These are phyloP conservation scores for Eleusine coracana DNA, from an alignment of 176 grass and related monocot genomes.

Conservation along the genomic window DNA sequence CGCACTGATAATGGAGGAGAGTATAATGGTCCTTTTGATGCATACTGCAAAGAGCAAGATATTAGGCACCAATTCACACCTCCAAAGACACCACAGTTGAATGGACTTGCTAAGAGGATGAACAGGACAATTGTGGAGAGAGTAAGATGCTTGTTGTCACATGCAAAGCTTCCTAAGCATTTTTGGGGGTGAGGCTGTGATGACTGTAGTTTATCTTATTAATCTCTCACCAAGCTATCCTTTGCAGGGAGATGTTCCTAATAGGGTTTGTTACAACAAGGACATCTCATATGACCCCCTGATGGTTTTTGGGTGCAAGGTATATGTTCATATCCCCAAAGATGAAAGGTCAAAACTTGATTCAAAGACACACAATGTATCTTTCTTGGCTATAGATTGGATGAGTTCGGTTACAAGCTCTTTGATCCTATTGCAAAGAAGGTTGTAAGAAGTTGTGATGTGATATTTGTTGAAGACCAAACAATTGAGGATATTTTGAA, in stretches of 20 bases:
- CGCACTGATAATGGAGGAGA: no score
- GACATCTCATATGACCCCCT: neutral
- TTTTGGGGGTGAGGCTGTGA: neutral
- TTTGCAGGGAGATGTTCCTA: neutral
- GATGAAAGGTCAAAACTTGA: slow-evolving; percentile 3
- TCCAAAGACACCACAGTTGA: slow-evolving; percentile 14
- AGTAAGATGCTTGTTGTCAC: neutral
- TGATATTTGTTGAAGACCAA: slow-evolving; percentile 14
- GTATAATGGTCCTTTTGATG: no score
- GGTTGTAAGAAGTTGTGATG: neutral
- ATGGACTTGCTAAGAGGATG: slow-evolving; percentile 12
- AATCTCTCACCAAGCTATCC: neutral
- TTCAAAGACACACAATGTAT: neutral
- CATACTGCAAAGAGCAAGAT: neutral
- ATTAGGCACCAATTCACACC: slow-evolving; percentile 7
- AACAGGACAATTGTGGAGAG: neutral
- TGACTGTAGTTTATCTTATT: neutral
- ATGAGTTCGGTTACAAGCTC: neutral
- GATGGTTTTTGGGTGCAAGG: slow-evolving; percentile 5
- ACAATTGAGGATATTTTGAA: slow-evolving; percentile 35
- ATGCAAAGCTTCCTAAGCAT: neutral
- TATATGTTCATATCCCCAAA: slow-evolving; percentile 13
- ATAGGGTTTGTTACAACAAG: neutral
- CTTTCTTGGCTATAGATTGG: neutral
- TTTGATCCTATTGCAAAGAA: slow-evolving; percentile 22